Evolutionary conservation across 2,329 filamentous ascomycete species (phyloP).

Genomic region (Pseudogymnoascus pannorum): DNA sequence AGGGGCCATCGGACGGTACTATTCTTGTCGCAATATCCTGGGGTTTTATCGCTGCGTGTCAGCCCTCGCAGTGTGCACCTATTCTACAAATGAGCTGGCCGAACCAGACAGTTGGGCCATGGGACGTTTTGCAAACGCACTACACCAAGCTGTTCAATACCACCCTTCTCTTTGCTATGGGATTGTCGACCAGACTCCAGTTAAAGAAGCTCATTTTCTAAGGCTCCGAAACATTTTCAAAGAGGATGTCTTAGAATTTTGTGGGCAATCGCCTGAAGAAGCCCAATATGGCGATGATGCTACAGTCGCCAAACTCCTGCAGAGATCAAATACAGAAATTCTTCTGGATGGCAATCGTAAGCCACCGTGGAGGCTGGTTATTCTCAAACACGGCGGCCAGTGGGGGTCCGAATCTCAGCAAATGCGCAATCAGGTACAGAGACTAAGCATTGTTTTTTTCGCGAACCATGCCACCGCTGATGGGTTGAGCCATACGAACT

Average conservation of each 20-base stretch:
- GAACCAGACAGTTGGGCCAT: not conserved
- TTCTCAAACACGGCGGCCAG: constrained; percentile 14
- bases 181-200: constrained; percentile 11
- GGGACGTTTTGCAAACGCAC: not conserved
- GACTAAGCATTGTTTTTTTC: constrained; percentile 17
- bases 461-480: constrained; percentile 12
- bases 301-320: not conserved
- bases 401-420: constrained; percentile 1
- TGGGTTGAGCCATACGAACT: constrained; percentile 16
- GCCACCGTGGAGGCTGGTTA: constrained; percentile 19
- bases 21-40: not conserved
- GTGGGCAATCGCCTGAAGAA: not conserved
- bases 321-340: not conserved
- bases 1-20: not conserved
- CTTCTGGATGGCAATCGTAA: constrained; percentile 13
- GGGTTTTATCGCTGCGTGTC: not conserved
- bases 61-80: not conserved
- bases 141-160: constrained; percentile 14
- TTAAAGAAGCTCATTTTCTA: constrained; percentile 16
- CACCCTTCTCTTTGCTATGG: constrained; percentile 19
- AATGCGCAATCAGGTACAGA: not conserved
- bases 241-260: constrained; percentile 17
- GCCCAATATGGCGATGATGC: constrained; percentile 12
- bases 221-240: constrained; percentile 14
- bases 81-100: not conserved